Conservation (phyloP, 768 basidiomycete species). For the Suillus subalutaceus region DNA sequence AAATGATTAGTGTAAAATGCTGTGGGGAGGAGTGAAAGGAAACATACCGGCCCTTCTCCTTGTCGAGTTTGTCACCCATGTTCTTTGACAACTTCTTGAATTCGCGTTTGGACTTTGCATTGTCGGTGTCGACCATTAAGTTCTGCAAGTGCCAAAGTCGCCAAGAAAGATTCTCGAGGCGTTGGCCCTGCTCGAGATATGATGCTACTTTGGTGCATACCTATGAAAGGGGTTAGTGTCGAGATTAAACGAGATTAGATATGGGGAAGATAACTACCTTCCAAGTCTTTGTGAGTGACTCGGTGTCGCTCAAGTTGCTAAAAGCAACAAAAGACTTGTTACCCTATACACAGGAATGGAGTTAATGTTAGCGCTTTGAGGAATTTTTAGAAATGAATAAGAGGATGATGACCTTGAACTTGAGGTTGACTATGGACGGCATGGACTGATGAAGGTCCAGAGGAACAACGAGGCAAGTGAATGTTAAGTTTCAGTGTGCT, state of each 20-base stretch:
- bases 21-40: conserved; percentile 5
- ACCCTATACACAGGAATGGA: conserved; percentile 48
- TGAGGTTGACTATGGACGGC: conserved; percentile 85
- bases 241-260: conserved; percentile 10
- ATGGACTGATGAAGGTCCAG: conserved; percentile 37
- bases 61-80: conserved; percentile 92
- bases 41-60: conserved; percentile 86
- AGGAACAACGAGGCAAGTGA: conserved; percentile 8
- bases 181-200: conserved; percentile 88
- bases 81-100: conserved; percentile 87
- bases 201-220: conserved; percentile 91
- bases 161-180: conserved; percentile 92
- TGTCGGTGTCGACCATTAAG: conserved; percentile 89
- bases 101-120: conserved; percentile 83
- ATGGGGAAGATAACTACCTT: conserved; percentile 51
- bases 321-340: conserved; percentile 96
- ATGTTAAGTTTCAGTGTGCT: neutral
- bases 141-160: conserved; percentile 92
- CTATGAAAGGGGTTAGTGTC: conserved; percentile 36
- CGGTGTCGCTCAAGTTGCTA: conserved; percentile 83
- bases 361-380: conserved; percentile 11
- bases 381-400: neutral
- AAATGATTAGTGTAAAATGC: conserved; percentile 20
- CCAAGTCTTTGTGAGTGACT: conserved; percentile 89
- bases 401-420: conserved; percentile 66